These are phyloP conservation scores for Lomentospora prolificans DNA, from an alignment of 2,329 filamentous ascomycete genomes.

Conservation along the genomic window DNA sequence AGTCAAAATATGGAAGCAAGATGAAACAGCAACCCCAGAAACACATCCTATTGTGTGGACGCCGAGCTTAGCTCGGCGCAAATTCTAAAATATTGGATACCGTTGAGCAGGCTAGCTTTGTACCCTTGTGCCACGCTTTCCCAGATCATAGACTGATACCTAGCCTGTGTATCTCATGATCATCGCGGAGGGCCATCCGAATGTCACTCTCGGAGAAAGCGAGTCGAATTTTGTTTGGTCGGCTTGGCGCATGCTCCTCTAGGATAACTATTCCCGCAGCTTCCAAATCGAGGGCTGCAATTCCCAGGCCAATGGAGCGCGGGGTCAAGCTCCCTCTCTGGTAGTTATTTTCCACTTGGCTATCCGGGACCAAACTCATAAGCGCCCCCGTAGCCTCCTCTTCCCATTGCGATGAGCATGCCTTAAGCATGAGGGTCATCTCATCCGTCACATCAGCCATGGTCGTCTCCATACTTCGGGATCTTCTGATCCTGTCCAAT, in stretches of 20 bases:
- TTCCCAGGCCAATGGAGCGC: neutral
- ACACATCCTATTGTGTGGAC: constrained; percentile 90
- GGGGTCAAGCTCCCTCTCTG: neutral
- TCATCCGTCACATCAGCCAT: constrained; percentile 88
- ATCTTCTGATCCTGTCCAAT: constrained; percentile 67
- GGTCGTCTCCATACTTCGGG: constrained; percentile 77
- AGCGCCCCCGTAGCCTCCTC: constrained; percentile 11
- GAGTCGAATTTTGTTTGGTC: constrained; percentile 78
- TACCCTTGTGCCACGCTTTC: too few relatives aligned
- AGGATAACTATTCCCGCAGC: constrained; percentile 82
- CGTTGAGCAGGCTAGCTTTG: neutral
- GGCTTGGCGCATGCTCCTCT: constrained; percentile 70
- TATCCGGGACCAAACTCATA: neutral
- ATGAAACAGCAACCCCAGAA: constrained; percentile 82
- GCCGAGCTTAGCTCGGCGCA: constrained; percentile 66
- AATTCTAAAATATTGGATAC: constrained; percentile 55
- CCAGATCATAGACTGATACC: constrained; percentile 42
- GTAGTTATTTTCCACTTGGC: neutral
- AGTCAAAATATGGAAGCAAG: constrained; percentile 95
- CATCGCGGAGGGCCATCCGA: constrained; percentile 76
- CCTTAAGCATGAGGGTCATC: constrained; percentile 15
- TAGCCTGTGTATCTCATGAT: constrained; percentile 74
- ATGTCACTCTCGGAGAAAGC: constrained; percentile 88
- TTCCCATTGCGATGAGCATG: constrained; percentile 8
- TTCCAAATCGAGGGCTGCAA: constrained; percentile 65